Evolutionary conservation across 352 stramenopile species (phyloP).

Genomic region (Phytophthora capsici): DNA sequence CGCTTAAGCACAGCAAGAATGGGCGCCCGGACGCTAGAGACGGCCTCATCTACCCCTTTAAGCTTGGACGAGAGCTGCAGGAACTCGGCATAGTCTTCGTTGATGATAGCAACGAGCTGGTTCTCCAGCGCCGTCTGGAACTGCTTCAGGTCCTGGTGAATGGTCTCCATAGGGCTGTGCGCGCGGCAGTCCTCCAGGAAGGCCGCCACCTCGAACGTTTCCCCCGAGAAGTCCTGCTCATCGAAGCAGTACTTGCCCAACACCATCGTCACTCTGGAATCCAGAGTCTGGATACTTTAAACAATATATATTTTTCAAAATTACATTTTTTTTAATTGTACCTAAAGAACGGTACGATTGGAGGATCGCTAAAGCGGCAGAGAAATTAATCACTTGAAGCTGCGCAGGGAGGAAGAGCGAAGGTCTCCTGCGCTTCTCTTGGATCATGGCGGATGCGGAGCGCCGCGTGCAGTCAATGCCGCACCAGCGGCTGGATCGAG

Average conservation of each 20-base stretch:
- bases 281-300: neutral
- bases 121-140: constrained; percentile 90
- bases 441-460: constrained; percentile 28
- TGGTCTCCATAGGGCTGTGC: constrained; percentile 82
- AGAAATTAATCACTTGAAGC: constrained; percentile 38
- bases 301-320: neutral
- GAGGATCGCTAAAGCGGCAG: constrained; percentile 20
- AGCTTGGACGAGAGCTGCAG: constrained; percentile 89
- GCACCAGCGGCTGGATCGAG: constrained; percentile 55
- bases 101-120: constrained; percentile 90
- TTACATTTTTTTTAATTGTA: no score
- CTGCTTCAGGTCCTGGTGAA: constrained; percentile 83
- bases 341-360: neutral
- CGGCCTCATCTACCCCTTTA: constrained; percentile 86
- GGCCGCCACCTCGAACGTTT: constrained; percentile 65
- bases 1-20: constrained; percentile 81
- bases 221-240: constrained; percentile 78
- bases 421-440: neutral
- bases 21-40: constrained; percentile 76
- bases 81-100: constrained; percentile 91
- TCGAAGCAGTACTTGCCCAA: constrained; percentile 83
- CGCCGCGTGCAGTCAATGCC: constrained; percentile 52
- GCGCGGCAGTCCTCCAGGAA: constrained; percentile 84
- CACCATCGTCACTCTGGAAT: constrained; percentile 33
- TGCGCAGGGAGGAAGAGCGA: constrained; percentile 10